Conservation (phyloP, 2,329 filamentous ascomycete species). For the Aspergillus tubingensis region DNA sequence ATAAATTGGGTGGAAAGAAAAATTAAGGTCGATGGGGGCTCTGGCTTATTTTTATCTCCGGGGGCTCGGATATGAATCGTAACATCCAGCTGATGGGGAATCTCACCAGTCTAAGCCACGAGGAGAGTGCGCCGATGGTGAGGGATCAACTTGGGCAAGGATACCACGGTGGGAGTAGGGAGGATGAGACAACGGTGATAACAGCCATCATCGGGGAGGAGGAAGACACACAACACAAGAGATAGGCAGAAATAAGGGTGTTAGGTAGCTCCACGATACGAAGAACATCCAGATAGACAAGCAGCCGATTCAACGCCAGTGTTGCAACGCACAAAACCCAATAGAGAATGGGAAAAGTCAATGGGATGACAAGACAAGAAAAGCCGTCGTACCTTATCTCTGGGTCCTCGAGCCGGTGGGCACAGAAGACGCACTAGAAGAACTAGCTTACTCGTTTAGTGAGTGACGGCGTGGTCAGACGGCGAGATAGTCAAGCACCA, state of each 20-base stretch:
- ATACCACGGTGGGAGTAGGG: constrained; percentile 1
- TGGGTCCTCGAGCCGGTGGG: background rate
- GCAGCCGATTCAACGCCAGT: background rate
- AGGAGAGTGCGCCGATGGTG: background rate
- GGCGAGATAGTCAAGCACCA: background rate
- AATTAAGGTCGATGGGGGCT: background rate
- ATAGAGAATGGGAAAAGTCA: background rate
- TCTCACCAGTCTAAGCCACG: background rate
- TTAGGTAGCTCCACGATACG: background rate
- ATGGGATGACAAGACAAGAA: background rate
- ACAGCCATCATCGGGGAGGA: background rate
- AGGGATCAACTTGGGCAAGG: background rate
- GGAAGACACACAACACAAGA: background rate
- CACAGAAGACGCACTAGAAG: background rate
- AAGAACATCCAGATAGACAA: background rate
- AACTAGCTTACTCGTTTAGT: background rate
- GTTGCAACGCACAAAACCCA: background rate
- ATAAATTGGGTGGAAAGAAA: background rate
- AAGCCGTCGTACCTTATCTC: constrained; percentile 3
- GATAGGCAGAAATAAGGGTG: background rate
- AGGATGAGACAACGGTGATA: background rate
- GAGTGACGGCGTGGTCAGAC: background rate
- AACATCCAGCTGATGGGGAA: background rate
- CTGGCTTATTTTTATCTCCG: background rate
- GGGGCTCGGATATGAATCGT: background rate